Evolutionary conservation across 2,329 filamentous ascomycete species (phyloP).

Genomic region (Botrytis aclada): DNA sequence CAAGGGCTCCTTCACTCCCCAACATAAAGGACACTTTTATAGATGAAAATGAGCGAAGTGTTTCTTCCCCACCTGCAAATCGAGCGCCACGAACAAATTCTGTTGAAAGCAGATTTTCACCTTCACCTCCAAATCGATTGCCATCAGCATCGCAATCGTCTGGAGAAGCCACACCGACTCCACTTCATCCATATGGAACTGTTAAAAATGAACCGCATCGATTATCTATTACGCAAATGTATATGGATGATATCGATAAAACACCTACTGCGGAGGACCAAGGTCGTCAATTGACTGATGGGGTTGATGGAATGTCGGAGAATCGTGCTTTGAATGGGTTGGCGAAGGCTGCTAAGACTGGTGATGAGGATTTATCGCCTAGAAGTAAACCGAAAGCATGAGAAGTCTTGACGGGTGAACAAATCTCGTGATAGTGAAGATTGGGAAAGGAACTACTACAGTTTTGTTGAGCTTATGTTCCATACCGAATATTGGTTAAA

Average conservation of each 20-base stretch:
- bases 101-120: neutral
- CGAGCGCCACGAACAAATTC: neutral
- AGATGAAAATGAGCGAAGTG: neutral
- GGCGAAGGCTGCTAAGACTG: too few species aligned
- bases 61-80: neutral
- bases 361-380: conserved; percentile 4
- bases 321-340: neutral
- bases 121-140: neutral
- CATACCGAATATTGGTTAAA: neutral
- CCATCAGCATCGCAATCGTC: neutral
- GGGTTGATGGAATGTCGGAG: neutral
- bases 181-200: neutral
- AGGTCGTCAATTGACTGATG: neutral
- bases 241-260: neutral
- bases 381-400: conserved; percentile 1
- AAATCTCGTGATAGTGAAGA: neutral
- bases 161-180: neutral
- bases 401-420: neutral
- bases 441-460: neutral
- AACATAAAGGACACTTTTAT: neutral
- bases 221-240: neutral
- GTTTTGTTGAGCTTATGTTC: neutral
- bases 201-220: neutral
- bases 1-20: neutral
- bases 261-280: neutral